phyloP scores from a whole-genome alignment of 371 early-diverging fungal genomes.

The Gilbertella persicaria region DNA sequence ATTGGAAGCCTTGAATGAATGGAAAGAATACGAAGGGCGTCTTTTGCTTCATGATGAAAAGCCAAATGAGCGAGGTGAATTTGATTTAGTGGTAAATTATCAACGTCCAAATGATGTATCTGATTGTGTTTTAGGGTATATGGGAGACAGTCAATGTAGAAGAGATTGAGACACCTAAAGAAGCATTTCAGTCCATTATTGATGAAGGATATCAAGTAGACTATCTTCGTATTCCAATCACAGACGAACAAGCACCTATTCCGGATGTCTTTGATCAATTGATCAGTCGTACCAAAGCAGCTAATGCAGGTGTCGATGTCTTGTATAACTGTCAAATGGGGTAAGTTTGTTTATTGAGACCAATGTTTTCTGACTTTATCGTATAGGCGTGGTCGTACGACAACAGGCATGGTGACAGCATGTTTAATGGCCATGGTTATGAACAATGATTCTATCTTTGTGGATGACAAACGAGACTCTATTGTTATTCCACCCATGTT shows the following conservation, averaged over 20 bases:
- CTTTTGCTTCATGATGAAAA: constrained; percentile 69
- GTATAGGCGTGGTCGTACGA: constrained; percentile 68
- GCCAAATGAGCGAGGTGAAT: constrained; percentile 37
- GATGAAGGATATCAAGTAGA: constrained; percentile 63
- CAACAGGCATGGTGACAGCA: constrained; percentile 68
- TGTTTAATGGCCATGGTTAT: constrained; percentile 39
- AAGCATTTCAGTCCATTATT: constrained; percentile 55
- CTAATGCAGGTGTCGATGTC: constrained; percentile 49
- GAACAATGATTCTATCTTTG: constrained; percentile 15
- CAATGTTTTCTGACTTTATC: neutral
- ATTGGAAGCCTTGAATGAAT: constrained; percentile 58
- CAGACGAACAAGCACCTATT: constrained; percentile 82
- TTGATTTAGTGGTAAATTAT: constrained; percentile 51
- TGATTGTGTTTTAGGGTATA: constrained; percentile 37
- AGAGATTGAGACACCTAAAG: constrained; percentile 61
- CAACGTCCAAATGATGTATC: constrained; percentile 7
- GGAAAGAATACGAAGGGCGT: constrained; percentile 53
- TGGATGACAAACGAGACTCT: constrained; percentile 5
- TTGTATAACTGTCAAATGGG: constrained; percentile 88
- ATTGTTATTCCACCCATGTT: constrained; percentile 2
- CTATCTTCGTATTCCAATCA: constrained; percentile 74
- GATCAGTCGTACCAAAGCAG: constrained; percentile 48
- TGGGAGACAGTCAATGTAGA: constrained; percentile 61
- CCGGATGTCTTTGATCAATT: constrained; percentile 75
- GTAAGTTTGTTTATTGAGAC: too few species aligned